phyloP scores from a whole-genome alignment of 306 rosid species.

The Inga leiocalycina region DNA sequence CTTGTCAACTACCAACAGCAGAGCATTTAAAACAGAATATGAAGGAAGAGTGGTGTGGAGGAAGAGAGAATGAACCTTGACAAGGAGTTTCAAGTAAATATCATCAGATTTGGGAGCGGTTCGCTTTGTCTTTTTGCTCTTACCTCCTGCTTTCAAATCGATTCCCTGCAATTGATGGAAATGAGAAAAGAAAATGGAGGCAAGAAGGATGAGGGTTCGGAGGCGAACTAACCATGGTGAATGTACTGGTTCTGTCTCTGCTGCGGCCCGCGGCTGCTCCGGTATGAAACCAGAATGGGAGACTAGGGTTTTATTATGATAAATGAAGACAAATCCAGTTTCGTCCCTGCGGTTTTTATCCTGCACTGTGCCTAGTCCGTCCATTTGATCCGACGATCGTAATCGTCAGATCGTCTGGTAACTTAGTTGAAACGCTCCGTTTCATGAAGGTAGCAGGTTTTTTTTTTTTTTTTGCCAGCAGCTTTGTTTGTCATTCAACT shows the following conservation, averaged over 20 bases:
- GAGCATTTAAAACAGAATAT: background rate
- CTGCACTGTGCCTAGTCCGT: background rate
- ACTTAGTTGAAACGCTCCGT: background rate
- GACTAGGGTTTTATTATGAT: constrained; percentile 44
- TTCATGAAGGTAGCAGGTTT: background rate
- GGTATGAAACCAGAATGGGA: background rate
- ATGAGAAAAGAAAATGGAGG: background rate
- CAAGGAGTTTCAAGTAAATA: constrained; percentile 77
- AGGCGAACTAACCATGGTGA: constrained; percentile 45
- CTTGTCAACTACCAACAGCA: background rate
- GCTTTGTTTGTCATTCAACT: too few species aligned
- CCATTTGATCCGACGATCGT: background rate
- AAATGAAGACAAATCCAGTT: background rate
- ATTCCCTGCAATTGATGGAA: constrained; percentile 53
- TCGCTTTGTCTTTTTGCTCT: constrained; percentile 75
- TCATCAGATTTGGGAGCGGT: constrained; percentile 76
- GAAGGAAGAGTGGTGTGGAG: background rate
- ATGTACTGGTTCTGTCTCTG: constrained; percentile 21
- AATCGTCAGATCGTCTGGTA: background rate
- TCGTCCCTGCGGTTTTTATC: background rate
- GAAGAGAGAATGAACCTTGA: constrained; percentile 46
- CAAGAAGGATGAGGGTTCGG: background rate
- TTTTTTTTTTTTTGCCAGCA: too few species aligned
- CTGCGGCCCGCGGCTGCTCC: constrained; percentile 2
- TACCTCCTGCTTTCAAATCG: constrained; percentile 85